Conservation (phyloP, 176 grass and related monocot species). For the Poa annua region DNA sequence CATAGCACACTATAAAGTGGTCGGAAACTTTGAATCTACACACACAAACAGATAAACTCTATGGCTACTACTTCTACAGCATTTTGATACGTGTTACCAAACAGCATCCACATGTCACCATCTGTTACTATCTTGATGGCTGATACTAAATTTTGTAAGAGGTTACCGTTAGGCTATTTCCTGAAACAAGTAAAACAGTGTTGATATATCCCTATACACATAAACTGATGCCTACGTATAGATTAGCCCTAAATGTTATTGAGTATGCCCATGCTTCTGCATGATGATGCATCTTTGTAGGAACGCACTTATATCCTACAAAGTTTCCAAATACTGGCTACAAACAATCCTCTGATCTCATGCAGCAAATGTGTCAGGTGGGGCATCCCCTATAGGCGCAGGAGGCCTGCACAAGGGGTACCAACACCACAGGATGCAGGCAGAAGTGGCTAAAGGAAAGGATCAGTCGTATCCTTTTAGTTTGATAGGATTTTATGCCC, state of each 20-base stretch:
- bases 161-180: not conserved
- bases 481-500: not conserved
- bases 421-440: no score
- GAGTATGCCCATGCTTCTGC: not conserved
- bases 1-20: not conserved
- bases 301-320: constrained; percentile 1
- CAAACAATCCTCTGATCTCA: constrained; percentile 11
- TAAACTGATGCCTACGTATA: not conserved
- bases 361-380: not conserved
- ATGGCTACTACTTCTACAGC: constrained; percentile 26
- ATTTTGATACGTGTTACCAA: not conserved
- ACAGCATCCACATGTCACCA: constrained; percentile 1
- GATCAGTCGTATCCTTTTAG: not conserved
- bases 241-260: not conserved
- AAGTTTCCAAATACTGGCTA: constrained; percentile 8
- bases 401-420: no score
- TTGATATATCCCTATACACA: not conserved
- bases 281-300: not conserved
- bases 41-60: not conserved
- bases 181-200: not conserved
- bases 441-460: no score
- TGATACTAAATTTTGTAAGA: constrained; percentile 15
- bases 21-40: not conserved
- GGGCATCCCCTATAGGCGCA: no score
- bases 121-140: constrained; percentile 8